Base-by-base conservation (phyloP, 768 basidiomycete genomes). In the Amanita jacksonii region DNA sequence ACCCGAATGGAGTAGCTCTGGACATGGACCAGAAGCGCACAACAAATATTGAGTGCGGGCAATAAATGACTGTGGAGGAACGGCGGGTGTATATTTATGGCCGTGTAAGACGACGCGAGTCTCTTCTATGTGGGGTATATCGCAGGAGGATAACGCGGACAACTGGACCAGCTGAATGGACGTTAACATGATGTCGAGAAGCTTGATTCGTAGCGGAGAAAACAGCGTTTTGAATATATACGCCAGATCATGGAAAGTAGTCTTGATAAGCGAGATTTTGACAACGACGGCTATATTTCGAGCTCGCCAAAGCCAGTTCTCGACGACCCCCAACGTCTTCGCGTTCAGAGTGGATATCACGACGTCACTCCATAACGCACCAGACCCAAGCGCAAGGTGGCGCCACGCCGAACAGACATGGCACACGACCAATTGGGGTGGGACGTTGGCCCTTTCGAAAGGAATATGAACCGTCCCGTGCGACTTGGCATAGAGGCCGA, bases 351-450 rank as follows among this genome's bases (percentile, higher is more conserved):
- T 34, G 3, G 20, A 22, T 6, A 43, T 43, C 2, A 25, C 23
- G 16, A 45, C 25, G 15, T 45, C 15, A 15, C n/a, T 45, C 44
- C 44, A 45, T 10, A 45, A 13, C 18, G 25, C 36, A 18, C 38
- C 38, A 15, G 36, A 37, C 8, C 28, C 28, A 18, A 45, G 23
- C 9, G 44, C 44, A 18, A 45, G 7, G 12, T n/a, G 44, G 16
- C 44, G 36, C 44, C 44, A 45, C 8, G 24, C 19, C 9, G 44
- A 38, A 19, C 44, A 45, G 23, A 45, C 44, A n/a, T 45, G 44
- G 4, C 27, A 30, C n/a, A 45, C n/a, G 0, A 38, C 36, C 32
- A 33, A 23, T 8, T 43, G 42, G 7, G 33, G 34, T 9, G 42
- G 42, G 9, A 18, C 5, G 13, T n/a, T 9, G 9, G 20, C 22